Evolutionary conservation across 1,284 basidiomycete genomes (phyloP), one percentile per base, ranked within the genome.

Genomic region (Inonotus hispidus): DNA sequence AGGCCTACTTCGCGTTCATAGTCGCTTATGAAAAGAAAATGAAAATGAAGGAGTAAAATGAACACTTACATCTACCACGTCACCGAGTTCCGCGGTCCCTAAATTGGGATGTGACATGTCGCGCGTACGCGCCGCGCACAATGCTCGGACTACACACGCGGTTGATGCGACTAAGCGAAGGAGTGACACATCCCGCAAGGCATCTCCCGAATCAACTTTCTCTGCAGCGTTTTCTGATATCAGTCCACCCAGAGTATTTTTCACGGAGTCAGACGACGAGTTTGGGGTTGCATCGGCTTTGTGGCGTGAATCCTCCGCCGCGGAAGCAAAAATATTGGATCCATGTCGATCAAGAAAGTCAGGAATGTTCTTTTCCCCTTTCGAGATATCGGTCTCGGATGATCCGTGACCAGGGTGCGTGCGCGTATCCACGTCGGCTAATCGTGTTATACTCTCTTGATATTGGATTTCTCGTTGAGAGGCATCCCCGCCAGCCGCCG

Each of bases 41-140:
- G 53, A 55, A 37, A 27, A 32, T 14, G 58, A 25, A 41, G 58
- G 37, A 47, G 25, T 23, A 62, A 57, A 16, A 19, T 21, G 29
- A 35, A 43, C 47, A 73, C 78, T 70, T 67, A 79, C 77, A 67
- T 79, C 78, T 63, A 77, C 68, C 4, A 74, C 13, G n/a, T 74
- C 72, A 13, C 73, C 75, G 6, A 79, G 68, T 66, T 68, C 68
- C 60, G 63, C 70, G 56, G 68, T 71, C 58, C 58, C 68, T 63
- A 65, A 32, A 21, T 62, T 55, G 11, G 61, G 55, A 56, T 43
- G 32, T 13, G 49, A 27, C 56, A 61, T 57, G 43, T 39, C 21
- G 21, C 50, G 53, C 27, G 54, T 16, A 37, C 52, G 43, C 23
- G 32, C 19, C 47, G 38, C 53, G 35, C 56, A 62, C 38, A 62